Evolutionary conservation across 176 grass and related monocot species (phyloP), one percentile per base, ranked within the genome.

Genomic region (Alopecurus myosuroides): DNA sequence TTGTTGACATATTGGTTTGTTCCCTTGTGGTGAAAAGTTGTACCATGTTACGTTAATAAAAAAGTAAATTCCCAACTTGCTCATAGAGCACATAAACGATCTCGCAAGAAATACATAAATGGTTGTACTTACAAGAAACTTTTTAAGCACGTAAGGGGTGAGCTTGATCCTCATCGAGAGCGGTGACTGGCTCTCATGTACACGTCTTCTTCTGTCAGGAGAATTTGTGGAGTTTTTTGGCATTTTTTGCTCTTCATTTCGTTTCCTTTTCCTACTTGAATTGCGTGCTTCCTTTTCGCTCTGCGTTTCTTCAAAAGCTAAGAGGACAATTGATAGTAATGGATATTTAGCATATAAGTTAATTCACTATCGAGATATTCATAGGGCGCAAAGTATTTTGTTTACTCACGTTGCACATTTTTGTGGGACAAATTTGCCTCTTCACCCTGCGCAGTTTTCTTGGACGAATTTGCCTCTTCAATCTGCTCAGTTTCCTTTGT

Each of bases 81-180:
- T 41, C 13, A 62, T 61, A 29, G 40, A 1, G 20, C 9, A 63
- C 18, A 17, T 30, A 63, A 63, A 63, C 2, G 14, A 31, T 63
- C 6, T 33, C 13, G 28, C 60, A 17, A 63, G 6, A 60, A 40
- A 82, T 30, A 68, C 3, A 17, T 33, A 58, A 23, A 77, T 55
- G 13, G 9, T 41, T 67, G 55, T 61, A 25, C 83, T 70, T 85
- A 85, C 83, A 77, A 69, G 46, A 67, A 0, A 9, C 5, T 2
- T 22, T 18, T 31, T 0, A 56, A 85, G 44, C 0, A 5, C 22
- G 17, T 6, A n/a, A n/a, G 2, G 8, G 15, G 13, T 87, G 17
- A 87, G 56, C 35, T 76, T 1, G 48, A 82, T 87, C 45, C 9
- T 80, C 44, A 77, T 68, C 60, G 46, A 82, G 55, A 56, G 40